These are phyloP conservation scores for Closterium sp. DNA, from an alignment of 139 green algal genomes.

Conservation along the genomic window DNA sequence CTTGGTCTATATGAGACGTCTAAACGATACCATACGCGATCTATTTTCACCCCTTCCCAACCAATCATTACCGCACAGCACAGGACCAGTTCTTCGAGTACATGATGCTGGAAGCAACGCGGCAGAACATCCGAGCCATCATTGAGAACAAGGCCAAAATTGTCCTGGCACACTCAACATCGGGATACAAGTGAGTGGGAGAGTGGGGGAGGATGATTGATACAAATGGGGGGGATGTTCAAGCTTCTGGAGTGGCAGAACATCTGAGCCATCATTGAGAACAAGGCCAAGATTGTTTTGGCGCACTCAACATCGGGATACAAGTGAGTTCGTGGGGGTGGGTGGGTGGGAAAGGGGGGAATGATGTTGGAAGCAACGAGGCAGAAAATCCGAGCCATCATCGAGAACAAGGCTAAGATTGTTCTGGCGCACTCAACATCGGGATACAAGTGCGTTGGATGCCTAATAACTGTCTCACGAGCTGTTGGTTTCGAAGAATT, in stretches of 20 bases:
- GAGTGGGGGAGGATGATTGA: no score
- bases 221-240: no score
- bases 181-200: slow-evolving; percentile 72
- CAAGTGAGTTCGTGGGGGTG: slow-evolving; percentile 37
- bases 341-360: no score
- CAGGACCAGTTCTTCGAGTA: slow-evolving; percentile 74
- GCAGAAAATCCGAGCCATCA: no score
- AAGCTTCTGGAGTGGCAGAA: slow-evolving; percentile 42
- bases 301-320: slow-evolving; percentile 78
- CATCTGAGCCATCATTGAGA: slow-evolving; percentile 68
- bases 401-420: slow-evolving; percentile 56
- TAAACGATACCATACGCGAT: no score
- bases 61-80: slow-evolving; percentile 13
- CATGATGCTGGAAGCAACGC: slow-evolving; percentile 69
- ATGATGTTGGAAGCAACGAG: no score
- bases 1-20: no score
- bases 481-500: no score
- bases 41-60: slow-evolving; percentile 42
- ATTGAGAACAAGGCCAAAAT: slow-evolving; percentile 79
- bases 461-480: not conserved
- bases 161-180: slow-evolving; percentile 70
- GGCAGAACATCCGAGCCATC: slow-evolving; percentile 62
- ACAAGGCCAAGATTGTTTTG: slow-evolving; percentile 75
- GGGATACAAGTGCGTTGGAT: slow-evolving; percentile 68
- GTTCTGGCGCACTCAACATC: slow-evolving; percentile 72